Base-by-base conservation (phyloP, 1,139 yeast species). In the Yamadazyma aaseri region DNA sequence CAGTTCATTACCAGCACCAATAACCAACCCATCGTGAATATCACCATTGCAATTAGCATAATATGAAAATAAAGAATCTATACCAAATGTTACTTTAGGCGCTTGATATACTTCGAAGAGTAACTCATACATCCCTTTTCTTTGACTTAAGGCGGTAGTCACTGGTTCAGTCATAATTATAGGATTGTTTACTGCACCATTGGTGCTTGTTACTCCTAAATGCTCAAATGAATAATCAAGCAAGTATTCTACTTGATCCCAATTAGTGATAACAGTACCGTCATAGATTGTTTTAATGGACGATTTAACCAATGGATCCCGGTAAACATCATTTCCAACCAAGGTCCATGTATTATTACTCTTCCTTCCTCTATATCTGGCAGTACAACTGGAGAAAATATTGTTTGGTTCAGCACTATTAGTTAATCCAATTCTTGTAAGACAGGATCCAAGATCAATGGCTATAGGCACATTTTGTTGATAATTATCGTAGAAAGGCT, bases 221-320 rank as follows among this genome's bases (percentile, higher is more conserved):
- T 86, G 95, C 39, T 80, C 76, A 54, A 92, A 83, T 0, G 92
- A 70, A 53, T 89, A 92, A 55, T 92, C 97, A 36, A 94, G 57
- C 36, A 92, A 75, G 36, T 71, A 74, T 55, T 94, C 98, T 6
- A 84, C 74, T 38, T 82, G 77, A 40, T 94, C 98, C 97, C 98
- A 94, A 56, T 90, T 92, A 18, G 95, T 81, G 23, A 92, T 67
- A 46, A 87, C 63, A 3, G 87, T 76, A 0, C 96, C 96, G 57
- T 94, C 98, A 53, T 76, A 92, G 0, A 97, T 96, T 3, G 86
- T 69, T 49, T 78, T 80, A 30, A 86, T 74, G 32, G 83, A 80
- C 17, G 86, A 72, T 42, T 81, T 74, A 29, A 85, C 73, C 6
- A 82, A 63, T 5, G 80, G 73, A 50, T 90, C 97, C 20, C 86